Percentiles rank a stretch among this genome's conserved stretches.
Evolutionary conservation across 2,329 filamentous ascomycete species (phyloP).

Genomic region (Ophiocordyceps camponoti-rufipedis): DNA sequence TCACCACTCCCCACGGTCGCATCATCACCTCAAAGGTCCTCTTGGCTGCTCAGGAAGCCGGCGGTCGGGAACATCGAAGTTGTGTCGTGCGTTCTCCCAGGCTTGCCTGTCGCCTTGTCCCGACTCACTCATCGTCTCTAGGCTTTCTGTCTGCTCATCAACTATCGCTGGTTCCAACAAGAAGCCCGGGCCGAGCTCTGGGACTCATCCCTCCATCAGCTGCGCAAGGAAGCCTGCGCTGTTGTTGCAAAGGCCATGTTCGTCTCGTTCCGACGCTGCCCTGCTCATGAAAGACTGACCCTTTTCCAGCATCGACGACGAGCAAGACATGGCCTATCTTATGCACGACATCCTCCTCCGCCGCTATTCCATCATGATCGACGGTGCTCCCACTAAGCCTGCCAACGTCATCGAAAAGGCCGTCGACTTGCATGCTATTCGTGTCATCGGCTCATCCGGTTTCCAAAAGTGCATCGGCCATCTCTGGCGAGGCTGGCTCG

Average conservation of each 20-base stretch:
- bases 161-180: constrained; percentile 54
- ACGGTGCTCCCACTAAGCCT: constrained; percentile 53
- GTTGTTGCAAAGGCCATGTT: constrained; percentile 70
- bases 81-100: constrained; percentile 39
- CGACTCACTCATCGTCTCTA: constrained; percentile 3
- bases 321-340: constrained; percentile 63
- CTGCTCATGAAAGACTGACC: not conserved
- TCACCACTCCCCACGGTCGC: constrained; percentile 67
- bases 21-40: constrained; percentile 71
- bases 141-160: constrained; percentile 62
- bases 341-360: constrained; percentile 70
- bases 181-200: constrained; percentile 72
- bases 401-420: constrained; percentile 86
- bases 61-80: constrained; percentile 50
- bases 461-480: constrained; percentile 92
- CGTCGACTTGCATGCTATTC: constrained; percentile 77
- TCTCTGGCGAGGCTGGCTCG: constrained; percentile 88
- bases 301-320: constrained; percentile 55
- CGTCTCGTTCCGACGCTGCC: constrained; percentile 5
- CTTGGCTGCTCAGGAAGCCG: constrained; percentile 64
- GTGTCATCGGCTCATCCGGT: constrained; percentile 76
- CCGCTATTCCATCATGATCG: constrained; percentile 65
- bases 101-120: not conserved
- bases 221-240: constrained; percentile 71
- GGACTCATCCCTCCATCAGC: constrained; percentile 70